phyloP scores from a whole-genome alignment of 164 flowering plant species.

The Piper longum region DNA sequence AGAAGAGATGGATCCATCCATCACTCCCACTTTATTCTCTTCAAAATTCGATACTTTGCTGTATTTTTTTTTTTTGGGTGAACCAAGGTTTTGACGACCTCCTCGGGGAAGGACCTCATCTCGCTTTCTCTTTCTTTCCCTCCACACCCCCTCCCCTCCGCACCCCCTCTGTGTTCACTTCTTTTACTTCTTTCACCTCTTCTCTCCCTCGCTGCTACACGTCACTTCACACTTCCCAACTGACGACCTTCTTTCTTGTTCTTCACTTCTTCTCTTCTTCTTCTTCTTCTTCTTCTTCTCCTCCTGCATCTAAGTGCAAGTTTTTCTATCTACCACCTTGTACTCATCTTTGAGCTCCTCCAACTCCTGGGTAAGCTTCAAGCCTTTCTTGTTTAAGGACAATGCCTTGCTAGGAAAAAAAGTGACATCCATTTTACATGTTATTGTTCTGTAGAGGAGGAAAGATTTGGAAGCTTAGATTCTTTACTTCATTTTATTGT shows the following conservation, averaged over 20 bases:
- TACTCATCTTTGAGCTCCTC: neutral
- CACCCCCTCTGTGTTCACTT: too few relatives aligned
- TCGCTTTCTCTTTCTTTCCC: too few relatives aligned
- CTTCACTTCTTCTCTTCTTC: slow-evolving; percentile 19
- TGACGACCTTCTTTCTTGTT: slow-evolving; percentile 12
- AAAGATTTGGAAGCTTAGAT: neutral
- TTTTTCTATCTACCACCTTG: slow-evolving; percentile 8
- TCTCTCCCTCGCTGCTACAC: too few relatives aligned
- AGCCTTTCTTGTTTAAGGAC: slow-evolving; percentile 9
- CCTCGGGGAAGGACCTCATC: too few relatives aligned
- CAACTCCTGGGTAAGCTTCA: slow-evolving; percentile 7
- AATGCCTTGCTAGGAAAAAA: neutral
- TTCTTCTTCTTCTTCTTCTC: slow-evolving; percentile 29
- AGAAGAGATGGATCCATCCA: slow-evolving; percentile 10
- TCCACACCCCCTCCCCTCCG: too few relatives aligned
- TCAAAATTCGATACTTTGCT: slow-evolving; percentile 62
- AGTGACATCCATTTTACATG: neutral
- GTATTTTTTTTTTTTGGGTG: too few relatives aligned
- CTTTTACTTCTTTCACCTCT: too few relatives aligned
- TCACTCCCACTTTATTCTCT: slow-evolving; percentile 64
- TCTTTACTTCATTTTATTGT: neutral
- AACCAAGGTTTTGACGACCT: slow-evolving; percentile 28
- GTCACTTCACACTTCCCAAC: too few relatives aligned
- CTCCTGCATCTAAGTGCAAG: slow-evolving; percentile 11
- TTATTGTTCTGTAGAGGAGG: neutral